Percentiles rank a stretch among this genome's conserved stretches.
Conservation (phyloP, 139 green algal species). For the Spirogloea muscicola region DNA sequence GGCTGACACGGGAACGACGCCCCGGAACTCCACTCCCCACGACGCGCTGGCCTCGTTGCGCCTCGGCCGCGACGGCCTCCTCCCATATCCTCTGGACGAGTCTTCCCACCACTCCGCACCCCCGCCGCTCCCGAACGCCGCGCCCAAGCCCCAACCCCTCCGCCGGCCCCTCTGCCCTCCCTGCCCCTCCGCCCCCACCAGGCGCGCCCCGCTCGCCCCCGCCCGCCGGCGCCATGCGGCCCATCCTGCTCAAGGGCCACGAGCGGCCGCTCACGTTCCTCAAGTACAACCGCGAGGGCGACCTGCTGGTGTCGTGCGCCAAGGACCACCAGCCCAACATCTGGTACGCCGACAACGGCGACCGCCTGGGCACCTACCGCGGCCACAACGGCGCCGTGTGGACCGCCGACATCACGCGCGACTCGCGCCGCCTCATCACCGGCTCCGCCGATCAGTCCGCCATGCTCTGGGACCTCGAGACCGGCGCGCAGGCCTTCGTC, state of each 20-base stretch:
- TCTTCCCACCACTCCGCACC: no score
- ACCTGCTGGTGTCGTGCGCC: constrained; percentile 90
- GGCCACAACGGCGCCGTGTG: constrained; percentile 94
- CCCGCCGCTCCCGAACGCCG: no score
- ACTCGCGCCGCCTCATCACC: constrained; percentile 76
- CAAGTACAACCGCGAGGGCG: constrained; percentile 94
- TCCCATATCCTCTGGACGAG: no score
- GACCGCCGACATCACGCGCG: constrained; percentile 84
- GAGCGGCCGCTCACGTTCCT: constrained; percentile 82
- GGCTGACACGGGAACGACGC: no score
- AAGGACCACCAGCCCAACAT: constrained; percentile 87
- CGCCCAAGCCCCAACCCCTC: no score
- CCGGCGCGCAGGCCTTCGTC: constrained; percentile 73
- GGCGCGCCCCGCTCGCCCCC: no score
- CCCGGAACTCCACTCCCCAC: no score
- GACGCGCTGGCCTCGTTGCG: no score
- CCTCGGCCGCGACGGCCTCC: no score
- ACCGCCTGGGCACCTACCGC: constrained; percentile 87
- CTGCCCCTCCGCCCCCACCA: no score
- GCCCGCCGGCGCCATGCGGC: no score
- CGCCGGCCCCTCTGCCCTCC: no score
- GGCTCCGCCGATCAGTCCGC: constrained; percentile 79
- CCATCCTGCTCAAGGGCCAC: constrained; percentile 83
- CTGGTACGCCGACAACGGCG: constrained; percentile 86
- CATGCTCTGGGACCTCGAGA: constrained; percentile 83